Base-by-base conservation (phyloP, 768 basidiomycete genomes). In the Macrocybe gigantea region DNA sequence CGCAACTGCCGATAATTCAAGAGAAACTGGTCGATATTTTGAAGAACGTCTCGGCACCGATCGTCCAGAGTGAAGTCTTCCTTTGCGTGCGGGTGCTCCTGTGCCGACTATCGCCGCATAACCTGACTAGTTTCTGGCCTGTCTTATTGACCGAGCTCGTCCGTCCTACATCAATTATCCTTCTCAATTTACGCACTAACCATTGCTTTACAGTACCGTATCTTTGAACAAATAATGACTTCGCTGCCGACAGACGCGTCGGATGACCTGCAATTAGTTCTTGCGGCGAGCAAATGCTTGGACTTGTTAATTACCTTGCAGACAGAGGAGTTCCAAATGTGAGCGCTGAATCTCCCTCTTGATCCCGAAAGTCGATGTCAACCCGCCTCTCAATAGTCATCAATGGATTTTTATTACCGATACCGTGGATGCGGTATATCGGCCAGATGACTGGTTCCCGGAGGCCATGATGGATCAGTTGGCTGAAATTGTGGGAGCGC, bases 391-490 rank as follows among this genome's bases (percentile, higher is more conserved):
- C 13, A 38, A 13, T 54, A 90, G 87, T 61, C 89, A 98, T 63
- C 93, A 99, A 71, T 99, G 96, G 95, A 89, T 96, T 58, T 99
- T 98, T 64, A 82, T 97, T 38, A 96, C 93, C 2, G 95, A 99
- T 64, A 98, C 95, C 0, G 90, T 94, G 5, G 96, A 98, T 57
- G 93, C 95, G 0, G 78, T 93, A 33, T 93, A 92, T 65, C 85
- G 82, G 12, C 88, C 93, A 0, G 85, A 93, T 49, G 73, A 83
- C 39, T 92, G 86, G 79, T 71, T 72, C 49, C 89, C 94, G 0
- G 86, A 88, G 54, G 87, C 93, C 2, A 82, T 96, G 72, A 78
- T 97, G 65, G 96, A 99, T 60, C 86, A 86, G 47, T 73, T 98
- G 0, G 83, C 91, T 38, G 93, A 94, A 53, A 79, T 92, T 35